These are phyloP conservation scores for Fomitopsis schrenkii DNA, from an alignment of 1,284 basidiomycete genomes.

Conservation along the genomic window DNA sequence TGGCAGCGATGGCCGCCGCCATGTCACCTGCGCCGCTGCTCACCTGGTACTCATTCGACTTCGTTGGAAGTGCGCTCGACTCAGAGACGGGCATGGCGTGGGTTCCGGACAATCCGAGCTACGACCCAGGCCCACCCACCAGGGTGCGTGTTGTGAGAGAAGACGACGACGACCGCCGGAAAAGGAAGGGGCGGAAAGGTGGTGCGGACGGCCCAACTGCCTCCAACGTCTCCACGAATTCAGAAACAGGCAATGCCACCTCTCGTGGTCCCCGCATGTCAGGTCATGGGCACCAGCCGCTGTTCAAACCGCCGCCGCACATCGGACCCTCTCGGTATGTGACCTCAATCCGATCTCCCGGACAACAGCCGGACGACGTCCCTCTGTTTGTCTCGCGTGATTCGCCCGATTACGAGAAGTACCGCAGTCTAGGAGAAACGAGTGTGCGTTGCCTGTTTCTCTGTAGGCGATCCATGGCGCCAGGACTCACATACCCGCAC, in stretches of 20 bases:
- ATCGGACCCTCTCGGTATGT: background rate
- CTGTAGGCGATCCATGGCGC: background rate
- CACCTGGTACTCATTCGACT: conserved; percentile 55
- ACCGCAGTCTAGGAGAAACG: background rate
- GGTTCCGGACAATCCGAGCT: conserved; percentile 56
- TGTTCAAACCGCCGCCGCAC: background rate
- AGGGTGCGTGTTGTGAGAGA: too few species aligned
- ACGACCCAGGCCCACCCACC: conserved; percentile 61
- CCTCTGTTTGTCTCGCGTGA: background rate
- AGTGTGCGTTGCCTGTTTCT: background rate
- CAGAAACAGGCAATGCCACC: too few species aligned
- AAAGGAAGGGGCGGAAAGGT: background rate
- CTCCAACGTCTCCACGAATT: background rate
- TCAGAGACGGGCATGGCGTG: conserved; percentile 35
- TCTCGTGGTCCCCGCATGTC: too few species aligned
- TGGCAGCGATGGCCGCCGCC: conserved; percentile 36
- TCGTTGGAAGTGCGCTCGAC: conserved; percentile 43
- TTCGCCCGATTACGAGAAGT: background rate
- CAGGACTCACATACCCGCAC: background rate
- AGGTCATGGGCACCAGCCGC: background rate
- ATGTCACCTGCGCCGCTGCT: conserved; percentile 38
- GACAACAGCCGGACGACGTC: background rate
- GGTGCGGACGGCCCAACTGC: background rate
- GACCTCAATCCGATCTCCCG: background rate
- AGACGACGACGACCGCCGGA: background rate